Percentiles rank a stretch among this genome's conserved stretches.
phyloP scores from a whole-genome alignment of 1,139 yeast genomes.

The Saccharomyces hybrid region DNA sequence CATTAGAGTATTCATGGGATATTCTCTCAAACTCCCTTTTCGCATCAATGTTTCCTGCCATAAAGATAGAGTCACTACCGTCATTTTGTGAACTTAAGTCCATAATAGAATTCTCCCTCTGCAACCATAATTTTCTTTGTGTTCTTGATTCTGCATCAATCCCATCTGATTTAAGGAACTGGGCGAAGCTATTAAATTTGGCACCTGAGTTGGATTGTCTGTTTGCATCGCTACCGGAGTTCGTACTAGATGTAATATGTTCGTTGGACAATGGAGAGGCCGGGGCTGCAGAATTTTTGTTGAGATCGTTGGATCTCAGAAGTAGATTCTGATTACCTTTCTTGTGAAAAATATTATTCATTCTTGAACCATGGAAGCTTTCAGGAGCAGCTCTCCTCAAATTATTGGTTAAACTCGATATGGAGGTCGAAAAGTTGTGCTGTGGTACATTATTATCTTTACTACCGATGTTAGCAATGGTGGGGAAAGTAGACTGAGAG shows the following conservation, averaged over 20 bases:
- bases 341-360: constrained; percentile 11
- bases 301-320: constrained; percentile 1
- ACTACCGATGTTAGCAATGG: constrained; percentile 2
- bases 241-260: not conserved
- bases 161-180: constrained; percentile 33
- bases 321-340: constrained; percentile 6
- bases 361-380: constrained; percentile 11
- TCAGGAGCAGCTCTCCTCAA: constrained; percentile 19
- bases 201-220: constrained; percentile 5
- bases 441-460: not conserved
- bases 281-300: constrained; percentile 6
- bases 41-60: constrained; percentile 52
- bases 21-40: constrained; percentile 71
- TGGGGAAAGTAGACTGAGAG: not conserved
- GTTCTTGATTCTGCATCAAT: constrained; percentile 57
- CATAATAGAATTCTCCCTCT: constrained; percentile 64
- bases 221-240: constrained; percentile 2
- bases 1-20: constrained; percentile 64
- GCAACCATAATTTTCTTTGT: constrained; percentile 77
- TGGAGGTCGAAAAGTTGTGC: constrained; percentile 22
- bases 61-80: constrained; percentile 29
- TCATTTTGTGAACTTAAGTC: constrained; percentile 40
- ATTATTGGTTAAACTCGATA: constrained; percentile 28
- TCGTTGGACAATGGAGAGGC: not conserved
- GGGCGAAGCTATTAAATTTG: constrained; percentile 32